Conservation (phyloP, 2,329 filamentous ascomycete species). For the Gnomoniopsis sp. region DNA sequence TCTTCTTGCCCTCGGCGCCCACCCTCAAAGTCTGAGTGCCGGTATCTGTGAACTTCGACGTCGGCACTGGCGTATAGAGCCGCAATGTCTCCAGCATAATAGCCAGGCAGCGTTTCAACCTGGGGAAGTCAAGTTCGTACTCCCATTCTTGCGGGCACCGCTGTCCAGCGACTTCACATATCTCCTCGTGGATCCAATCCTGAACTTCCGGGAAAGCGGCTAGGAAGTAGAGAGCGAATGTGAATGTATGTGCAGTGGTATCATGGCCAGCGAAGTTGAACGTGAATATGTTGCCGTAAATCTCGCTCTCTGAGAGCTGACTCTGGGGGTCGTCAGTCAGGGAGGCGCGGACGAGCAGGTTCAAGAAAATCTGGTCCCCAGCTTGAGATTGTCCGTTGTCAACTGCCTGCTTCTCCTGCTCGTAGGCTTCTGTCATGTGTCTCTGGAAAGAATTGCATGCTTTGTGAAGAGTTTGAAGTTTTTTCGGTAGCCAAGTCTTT, state of each 20-base stretch:
- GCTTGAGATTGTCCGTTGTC: not conserved
- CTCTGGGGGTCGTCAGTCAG: not conserved
- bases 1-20: conserved; percentile 15
- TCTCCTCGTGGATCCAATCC: conserved; percentile 40
- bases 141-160: conserved; percentile 19
- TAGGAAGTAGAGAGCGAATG: conserved; percentile 39
- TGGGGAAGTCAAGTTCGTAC: conserved; percentile 20
- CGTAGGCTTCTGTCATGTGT: not conserved
- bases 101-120: conserved; percentile 23
- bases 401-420: not conserved
- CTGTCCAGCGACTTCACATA: conserved; percentile 24
- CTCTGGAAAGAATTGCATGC: not conserved
- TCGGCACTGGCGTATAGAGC: conserved; percentile 7
- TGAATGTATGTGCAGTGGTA: conserved; percentile 44
- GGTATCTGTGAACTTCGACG: conserved; percentile 2
- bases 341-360: conserved; percentile 5
- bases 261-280: conserved; percentile 51
- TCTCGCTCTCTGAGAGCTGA: conserved; percentile 36
- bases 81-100: conserved; percentile 20
- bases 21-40: not conserved
- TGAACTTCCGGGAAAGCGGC: conserved; percentile 41
- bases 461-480: not conserved
- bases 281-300: conserved; percentile 41
- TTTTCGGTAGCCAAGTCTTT: not conserved
- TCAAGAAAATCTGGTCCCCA: conserved; percentile 2